Conservation (phyloP, 2,329 filamentous ascomycete genomes). For the Scytalidium sp. region DNA sequence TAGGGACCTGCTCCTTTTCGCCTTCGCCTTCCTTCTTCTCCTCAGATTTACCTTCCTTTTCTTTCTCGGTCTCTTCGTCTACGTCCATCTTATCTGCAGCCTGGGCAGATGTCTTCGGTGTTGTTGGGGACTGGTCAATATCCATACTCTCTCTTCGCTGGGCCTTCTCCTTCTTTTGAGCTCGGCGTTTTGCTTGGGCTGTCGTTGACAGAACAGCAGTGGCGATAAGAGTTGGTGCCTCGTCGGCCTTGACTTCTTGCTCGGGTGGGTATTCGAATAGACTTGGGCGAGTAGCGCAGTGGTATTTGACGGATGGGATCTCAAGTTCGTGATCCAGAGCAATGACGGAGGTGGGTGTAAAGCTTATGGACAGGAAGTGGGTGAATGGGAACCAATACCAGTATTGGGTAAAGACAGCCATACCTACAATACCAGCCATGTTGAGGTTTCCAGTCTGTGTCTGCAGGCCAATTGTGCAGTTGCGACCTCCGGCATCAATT, state of each 20-base stretch:
- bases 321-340: conserved; percentile 92
- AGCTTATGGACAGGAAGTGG: conserved; percentile 93
- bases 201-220: conserved; percentile 96
- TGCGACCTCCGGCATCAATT: conserved; percentile 95
- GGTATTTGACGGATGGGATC: conserved; percentile 90
- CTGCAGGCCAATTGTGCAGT: conserved; percentile 96
- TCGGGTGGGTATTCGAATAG: conserved; percentile 98
- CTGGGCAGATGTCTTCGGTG: conserved; percentile 56
- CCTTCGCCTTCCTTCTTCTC: conserved; percentile 59
- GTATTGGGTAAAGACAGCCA: conserved; percentile 98
- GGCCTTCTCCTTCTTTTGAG: conserved; percentile 89
- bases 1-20: conserved; percentile 53
- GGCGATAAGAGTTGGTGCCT: conserved; percentile 89
- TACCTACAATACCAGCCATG: conserved; percentile 96
- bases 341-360: conserved; percentile 95
- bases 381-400: conserved; percentile 99
- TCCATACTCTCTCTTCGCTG: conserved; percentile 94
- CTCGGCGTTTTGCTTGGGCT: conserved; percentile 91
- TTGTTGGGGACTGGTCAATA: conserved; percentile 75
- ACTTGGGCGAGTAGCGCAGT: conserved; percentile 91
- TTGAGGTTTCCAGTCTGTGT: conserved; percentile 98
- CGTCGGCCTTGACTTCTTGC: conserved; percentile 90
- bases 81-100: conserved; percentile 77
- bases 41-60: conserved; percentile 44
- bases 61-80: conserved; percentile 56